Evolutionary conservation across 345 rosid genomes (phyloP), one percentile per base, ranked within the genome.

Genomic region (Cardiospermum halicacabum): DNA sequence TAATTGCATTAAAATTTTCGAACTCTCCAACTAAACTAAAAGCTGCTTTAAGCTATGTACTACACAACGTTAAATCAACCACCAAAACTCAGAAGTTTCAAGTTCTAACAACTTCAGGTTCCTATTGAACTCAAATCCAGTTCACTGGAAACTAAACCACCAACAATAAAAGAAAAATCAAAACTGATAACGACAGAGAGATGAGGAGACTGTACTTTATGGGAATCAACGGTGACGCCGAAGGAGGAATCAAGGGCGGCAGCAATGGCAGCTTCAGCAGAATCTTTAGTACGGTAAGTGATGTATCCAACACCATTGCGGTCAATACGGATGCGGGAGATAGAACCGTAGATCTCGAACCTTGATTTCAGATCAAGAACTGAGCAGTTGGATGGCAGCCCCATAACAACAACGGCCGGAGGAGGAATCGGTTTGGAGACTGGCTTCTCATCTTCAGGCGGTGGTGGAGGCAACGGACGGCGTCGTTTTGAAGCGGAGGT

Each of bases 341-440:
- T 84, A 2, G 96, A 49, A 18, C 98, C 97, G 81, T 89, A 88
- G 80, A 92, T 88, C 93, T 88, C 93, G 82, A 92, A 88, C 68
- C 93, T 82, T 4, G 92, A 88, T 77, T 92, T 92, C 51, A 92
- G 80, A 74, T 89, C 97, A 28, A 92, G 83, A 10, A 92, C 98
- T n/a, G 98, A 88, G 64, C 89, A 86, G 69, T 76, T 71, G 25
- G 68, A 66, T 7, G 86, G 64, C 55, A 93, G 79, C 13, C 93
- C 97, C 69, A 47, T 67, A 6, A 83, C 83, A 15, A 86, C 76
- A 4, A 92, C 72, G 7, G 87, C 84, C 1, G 89, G 91, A 0
- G 96, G 93, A 9, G 92, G 84, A 0, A 75, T 71, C 2, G 77
- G 83, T 71, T 82, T 89, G 1, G 34, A 3, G 1, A 53, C 11